Evolutionary conservation across 176 grass and related monocot species (phyloP), one percentile per base, ranked within the genome.

Genomic region (Oryza coarctata): DNA sequence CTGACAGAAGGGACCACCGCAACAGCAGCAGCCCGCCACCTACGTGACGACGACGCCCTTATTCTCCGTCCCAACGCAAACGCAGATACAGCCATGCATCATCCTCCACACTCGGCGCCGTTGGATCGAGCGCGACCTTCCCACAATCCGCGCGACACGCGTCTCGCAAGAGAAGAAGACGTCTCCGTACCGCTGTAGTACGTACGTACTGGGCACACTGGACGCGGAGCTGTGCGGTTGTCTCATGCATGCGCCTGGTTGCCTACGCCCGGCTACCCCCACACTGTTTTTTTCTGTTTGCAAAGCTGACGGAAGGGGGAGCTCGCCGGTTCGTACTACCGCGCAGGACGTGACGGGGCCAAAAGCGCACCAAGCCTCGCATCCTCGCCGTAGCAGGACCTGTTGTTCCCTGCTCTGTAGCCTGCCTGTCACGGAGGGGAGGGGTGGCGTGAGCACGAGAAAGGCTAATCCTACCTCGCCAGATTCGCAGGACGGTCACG

Each of bases 401-500:
- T 81, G 68, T 60, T 4, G 36, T 18, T 60, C 34, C 31, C 45
- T 63, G 28, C 28, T 34, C 5, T 23, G 55, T 23, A 60, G 25
- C 12, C 18, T 55, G 55, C 12, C 52, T 83, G 73, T 31, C 66
- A 40, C 2, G 27, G 68, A 18, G 15, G 15, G 45, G 8, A 10
- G 15, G 45, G 8, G 36, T 82, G 86, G 73, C 86, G 80, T 65
- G 73, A 26, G 66, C 80, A 15, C 2, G 28, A 18, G 73, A 49
- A 65, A 82, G 72, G 68, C 28, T 30, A 70, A 3, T 3, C 22
- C 4, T 39, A 39, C 20, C 55, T 60, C 22, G 66, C 50, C 8
- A 34, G 3, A 60, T 57, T 57, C 52, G 11, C 43, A 28, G 77
- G 78, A 75, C 78, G 23, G 71, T 86, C 85, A 87, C 78, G 64